Evolutionary conservation across 2,329 filamentous ascomycete genomes (phyloP), one percentile per base, ranked within the genome.

Genomic region (Colletotrichum theobromicola): DNA sequence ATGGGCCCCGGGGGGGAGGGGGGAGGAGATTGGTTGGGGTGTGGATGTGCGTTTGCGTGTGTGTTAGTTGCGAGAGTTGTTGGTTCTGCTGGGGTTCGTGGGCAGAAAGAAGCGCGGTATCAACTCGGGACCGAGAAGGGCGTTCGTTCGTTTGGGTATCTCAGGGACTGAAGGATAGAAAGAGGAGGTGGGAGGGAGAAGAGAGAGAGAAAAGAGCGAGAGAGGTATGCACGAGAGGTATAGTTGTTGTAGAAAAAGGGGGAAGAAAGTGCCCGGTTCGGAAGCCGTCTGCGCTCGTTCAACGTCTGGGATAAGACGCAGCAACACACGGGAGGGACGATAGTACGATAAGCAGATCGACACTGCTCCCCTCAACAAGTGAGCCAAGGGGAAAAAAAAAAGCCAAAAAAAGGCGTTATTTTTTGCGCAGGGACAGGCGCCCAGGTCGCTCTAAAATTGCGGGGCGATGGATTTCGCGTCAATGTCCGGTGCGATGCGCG

Each of bases 381-480:
- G 26, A 28, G 61, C 35, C n/a, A 37, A 32, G 5, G 12, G 53
- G 26, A 57, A 57, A 28, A 62, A 21, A 57, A 35, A 37, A 61
- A 35, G 30, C 28, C 21, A 32, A n/a, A 37, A 32, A n/a, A 37
- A 62, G 32, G 32, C n/a, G 26, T 21, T 61, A 12, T 24, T 18
- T 24, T 34, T 2, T 64, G 61, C 61, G 61, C 61, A 64, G 61
- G 34, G 30, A 62, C 28, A 24, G 21, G 30, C 58, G 46, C 64
- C n/a, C 66, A 58, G 34, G 42, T 50, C 70, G 66, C 55, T 60
- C 50, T 28, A 24, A 37, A 66, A 34, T 32, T 35, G 60, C 42
- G 71, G 71, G 71, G 61, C 67, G 53, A 61, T 34, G 67, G 61
- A 71, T 53, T 24, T 69, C n/a, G 60, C 42, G 21, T 69, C 65